Percentiles rank a stretch among this genome's conserved stretches.
Evolutionary conservation across 768 basidiomycete genomes (phyloP).

Genomic region (Collybia sordida): DNA sequence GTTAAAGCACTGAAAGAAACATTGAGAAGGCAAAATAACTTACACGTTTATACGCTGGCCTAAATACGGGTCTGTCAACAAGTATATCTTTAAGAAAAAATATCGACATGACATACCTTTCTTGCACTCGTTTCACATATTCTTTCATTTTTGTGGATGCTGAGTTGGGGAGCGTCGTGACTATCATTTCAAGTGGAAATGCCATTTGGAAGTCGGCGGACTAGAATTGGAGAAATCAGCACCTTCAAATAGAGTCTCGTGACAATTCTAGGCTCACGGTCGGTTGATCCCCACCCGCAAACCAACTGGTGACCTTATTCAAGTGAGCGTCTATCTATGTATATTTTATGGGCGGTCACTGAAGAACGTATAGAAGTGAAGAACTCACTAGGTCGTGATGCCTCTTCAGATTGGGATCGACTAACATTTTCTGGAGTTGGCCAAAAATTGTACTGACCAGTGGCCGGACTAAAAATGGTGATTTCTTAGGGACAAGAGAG

Average conservation of each 20-base stretch:
- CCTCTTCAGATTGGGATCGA: constrained; percentile 26
- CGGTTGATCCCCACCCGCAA: constrained; percentile 17
- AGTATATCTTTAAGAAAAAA: not conserved
- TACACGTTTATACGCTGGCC: constrained; percentile 14
- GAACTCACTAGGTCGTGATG: constrained; percentile 25
- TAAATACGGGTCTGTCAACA: not conserved
- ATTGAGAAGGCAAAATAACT: not conserved
- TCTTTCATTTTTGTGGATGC: constrained; percentile 19
- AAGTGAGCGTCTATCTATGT: constrained; percentile 17
- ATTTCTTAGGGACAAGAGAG: constrained; percentile 23
- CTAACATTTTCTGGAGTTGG: constrained; percentile 19
- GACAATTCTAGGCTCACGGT: constrained; percentile 11
- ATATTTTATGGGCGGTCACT: not conserved
- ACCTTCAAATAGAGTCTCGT: not conserved
- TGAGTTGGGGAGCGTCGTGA: constrained; percentile 10
- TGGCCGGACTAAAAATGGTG: constrained; percentile 36
- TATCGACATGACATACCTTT: constrained; percentile 12
- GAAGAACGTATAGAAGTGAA: not conserved
- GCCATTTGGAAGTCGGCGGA: constrained; percentile 28
- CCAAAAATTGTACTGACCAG: constrained; percentile 27
- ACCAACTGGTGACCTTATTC: constrained; percentile 13
- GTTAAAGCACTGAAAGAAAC: no score
- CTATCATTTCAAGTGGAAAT: constrained; percentile 22
- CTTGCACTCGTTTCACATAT: constrained; percentile 21
- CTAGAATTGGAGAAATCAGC: constrained; percentile 2